These are phyloP conservation scores for Eurotiales sp. DNA, from an alignment of 2,329 filamentous ascomycete genomes.

Conservation along the genomic window DNA sequence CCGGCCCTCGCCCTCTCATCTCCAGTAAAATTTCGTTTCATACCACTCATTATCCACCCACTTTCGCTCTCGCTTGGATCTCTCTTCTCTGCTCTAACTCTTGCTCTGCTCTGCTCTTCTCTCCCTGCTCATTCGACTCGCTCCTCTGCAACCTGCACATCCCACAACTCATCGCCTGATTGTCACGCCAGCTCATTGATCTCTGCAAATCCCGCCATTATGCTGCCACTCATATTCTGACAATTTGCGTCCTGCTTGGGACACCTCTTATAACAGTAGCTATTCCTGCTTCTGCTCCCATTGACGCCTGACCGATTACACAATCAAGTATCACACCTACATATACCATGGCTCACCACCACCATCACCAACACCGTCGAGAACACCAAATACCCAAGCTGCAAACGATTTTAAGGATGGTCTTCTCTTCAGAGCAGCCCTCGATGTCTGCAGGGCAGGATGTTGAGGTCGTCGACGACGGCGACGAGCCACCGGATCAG, in stretches of 20 bases:
- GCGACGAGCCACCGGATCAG: slow-evolving; percentile 81
- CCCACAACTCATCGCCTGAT: not conserved
- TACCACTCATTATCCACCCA: not conserved
- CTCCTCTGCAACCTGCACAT: not conserved
- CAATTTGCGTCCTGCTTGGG: slow-evolving; percentile 17
- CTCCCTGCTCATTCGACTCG: not conserved
- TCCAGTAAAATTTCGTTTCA: not conserved
- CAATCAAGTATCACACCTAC: too few relatives aligned
- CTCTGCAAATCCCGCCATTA: slow-evolving; percentile 10
- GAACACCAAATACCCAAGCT: slow-evolving; percentile 25
- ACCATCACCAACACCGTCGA: slow-evolving; percentile 15
- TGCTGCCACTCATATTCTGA: slow-evolving; percentile 17
- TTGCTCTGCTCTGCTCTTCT: not conserved
- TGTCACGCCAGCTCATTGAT: too few relatives aligned
- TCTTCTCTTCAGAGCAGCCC: slow-evolving; percentile 39
- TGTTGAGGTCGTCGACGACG: slow-evolving; percentile 68
- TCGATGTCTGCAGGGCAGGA: slow-evolving; percentile 41
- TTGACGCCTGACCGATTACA: too few relatives aligned
- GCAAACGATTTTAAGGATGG: slow-evolving; percentile 43
- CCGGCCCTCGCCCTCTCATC: not conserved
- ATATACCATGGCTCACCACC: slow-evolving; percentile 15
- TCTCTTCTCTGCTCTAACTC: not conserved
- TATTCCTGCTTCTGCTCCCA: not conserved
- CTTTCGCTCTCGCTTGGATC: not conserved
- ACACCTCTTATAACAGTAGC: slow-evolving; percentile 6